Evolutionary conservation across 495 filamentous ascomycete genomes (phyloP).

Genomic region (Pseudoneurospora amorphoporcata): DNA sequence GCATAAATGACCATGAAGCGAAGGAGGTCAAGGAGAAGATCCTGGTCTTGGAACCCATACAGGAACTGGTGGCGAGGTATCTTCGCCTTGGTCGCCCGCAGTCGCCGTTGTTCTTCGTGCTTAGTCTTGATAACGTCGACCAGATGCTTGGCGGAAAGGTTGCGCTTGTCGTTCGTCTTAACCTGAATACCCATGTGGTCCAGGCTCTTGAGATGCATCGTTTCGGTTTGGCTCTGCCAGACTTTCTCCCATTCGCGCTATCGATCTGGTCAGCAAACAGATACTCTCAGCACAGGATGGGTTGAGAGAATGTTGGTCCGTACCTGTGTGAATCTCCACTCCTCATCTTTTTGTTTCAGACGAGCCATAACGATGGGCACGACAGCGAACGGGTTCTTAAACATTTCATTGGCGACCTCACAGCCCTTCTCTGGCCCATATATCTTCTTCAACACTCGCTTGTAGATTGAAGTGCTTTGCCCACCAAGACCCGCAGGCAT

Average conservation of each 20-base stretch:
- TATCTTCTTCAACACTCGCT: slow-evolving; percentile 96
- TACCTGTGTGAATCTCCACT: slow-evolving; percentile 84
- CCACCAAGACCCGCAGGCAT: slow-evolving; percentile 79
- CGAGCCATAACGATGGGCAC: slow-evolving; percentile 78
- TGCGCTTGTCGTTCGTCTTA: slow-evolving; percentile 77
- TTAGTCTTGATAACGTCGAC: slow-evolving; percentile 77
- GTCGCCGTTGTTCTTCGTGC: slow-evolving; percentile 70
- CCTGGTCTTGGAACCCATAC: slow-evolving; percentile 62
- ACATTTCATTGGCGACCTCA: slow-evolving; percentile 72
- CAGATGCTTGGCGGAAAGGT: slow-evolving; percentile 76
- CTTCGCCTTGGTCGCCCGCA: slow-evolving; percentile 48
- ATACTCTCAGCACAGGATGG: background rate
- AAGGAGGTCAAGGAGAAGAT: slow-evolving; percentile 70
- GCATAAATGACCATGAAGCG: slow-evolving; percentile 69
- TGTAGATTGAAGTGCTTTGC: slow-evolving; percentile 90
- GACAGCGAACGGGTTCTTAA: slow-evolving; percentile 67
- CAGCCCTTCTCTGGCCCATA: slow-evolving; percentile 78
- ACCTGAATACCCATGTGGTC: slow-evolving; percentile 88
- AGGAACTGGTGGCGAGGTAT: slow-evolving; percentile 61
- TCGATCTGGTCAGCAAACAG: slow-evolving; percentile 6
- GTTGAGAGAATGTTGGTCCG: background rate
- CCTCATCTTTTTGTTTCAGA: slow-evolving; percentile 86
- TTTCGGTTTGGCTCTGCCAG: slow-evolving; percentile 87
- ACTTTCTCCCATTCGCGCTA: slow-evolving; percentile 97
- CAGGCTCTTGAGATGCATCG: slow-evolving; percentile 87